phyloP scores from a whole-genome alignment of 495 filamentous ascomycete genomes.

The Daldinia bambusicola region DNA sequence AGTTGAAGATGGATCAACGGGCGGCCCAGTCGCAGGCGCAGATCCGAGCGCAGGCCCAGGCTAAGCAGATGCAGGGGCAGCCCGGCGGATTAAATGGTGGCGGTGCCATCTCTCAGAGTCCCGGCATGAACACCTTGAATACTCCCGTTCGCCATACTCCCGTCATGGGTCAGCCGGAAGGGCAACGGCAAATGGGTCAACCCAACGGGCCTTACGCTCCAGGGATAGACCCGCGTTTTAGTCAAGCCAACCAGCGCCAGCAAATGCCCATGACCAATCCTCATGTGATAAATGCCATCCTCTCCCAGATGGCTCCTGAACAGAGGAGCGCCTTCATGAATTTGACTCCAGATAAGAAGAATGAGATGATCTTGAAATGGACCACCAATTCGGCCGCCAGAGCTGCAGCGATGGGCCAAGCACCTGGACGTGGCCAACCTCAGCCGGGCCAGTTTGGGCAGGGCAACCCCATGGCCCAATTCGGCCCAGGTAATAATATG shows the following conservation, averaged over 20 bases:
- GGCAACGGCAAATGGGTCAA: conserved; percentile 50
- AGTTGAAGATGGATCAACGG: conserved; percentile 54
- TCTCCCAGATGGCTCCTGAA: conserved; percentile 49
- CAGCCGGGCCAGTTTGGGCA: conserved; percentile 50
- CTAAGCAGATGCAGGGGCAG: conserved; percentile 60
- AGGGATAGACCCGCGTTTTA: conserved; percentile 56
- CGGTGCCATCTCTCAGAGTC: conserved; percentile 60
- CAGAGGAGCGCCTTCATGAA: conserved; percentile 43
- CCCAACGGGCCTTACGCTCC: conserved; percentile 51
- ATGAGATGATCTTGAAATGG: conserved; percentile 57
- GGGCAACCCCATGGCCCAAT: conserved; percentile 47
- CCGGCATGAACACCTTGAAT: conserved; percentile 61
- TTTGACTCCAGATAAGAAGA: conserved; percentile 54
- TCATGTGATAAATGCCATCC: conserved; percentile 50
- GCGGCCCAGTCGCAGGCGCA: conserved; percentile 52
- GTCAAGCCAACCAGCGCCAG: conserved; percentile 51
- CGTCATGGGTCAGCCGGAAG: conserved; percentile 51
- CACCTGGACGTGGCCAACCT: conserved; percentile 46
- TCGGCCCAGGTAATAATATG: conserved; percentile 42
- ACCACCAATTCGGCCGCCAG: conserved; percentile 29
- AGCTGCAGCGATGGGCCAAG: conserved; percentile 27
- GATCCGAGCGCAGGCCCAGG: conserved; percentile 54
- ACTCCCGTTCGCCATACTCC: conserved; percentile 59
- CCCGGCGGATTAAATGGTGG: conserved; percentile 56
- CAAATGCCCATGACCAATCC: conserved; percentile 47